These are phyloP conservation scores for Rubia balearica DNA, from an alignment of 305 asterid genomes.

Conservation along the genomic window DNA sequence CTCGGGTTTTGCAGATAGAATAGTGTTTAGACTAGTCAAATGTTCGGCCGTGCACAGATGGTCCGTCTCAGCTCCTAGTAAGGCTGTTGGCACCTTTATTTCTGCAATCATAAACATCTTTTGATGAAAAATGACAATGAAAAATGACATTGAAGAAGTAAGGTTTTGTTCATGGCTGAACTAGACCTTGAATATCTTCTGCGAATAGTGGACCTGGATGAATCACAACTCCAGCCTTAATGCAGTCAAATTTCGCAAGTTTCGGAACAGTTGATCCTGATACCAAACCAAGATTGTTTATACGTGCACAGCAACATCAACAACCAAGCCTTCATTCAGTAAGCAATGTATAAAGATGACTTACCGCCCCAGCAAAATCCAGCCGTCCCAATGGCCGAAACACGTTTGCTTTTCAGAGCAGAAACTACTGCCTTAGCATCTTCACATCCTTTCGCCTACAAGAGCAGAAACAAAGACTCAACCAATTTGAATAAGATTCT, in stretches of 20 bases:
- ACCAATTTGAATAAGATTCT: not conserved
- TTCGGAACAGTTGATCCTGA: conserved; percentile 41
- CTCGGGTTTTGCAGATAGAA: conserved; percentile 18
- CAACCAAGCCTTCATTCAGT: not conserved
- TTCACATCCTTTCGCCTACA: conserved; percentile 53
- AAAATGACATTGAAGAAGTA: not conserved
- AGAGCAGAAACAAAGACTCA: not conserved
- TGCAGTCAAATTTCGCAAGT: conserved; percentile 43
- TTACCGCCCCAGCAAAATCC: conserved; percentile 89
- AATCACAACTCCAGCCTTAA: conserved; percentile 46
- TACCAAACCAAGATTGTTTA: not conserved
- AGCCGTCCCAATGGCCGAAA: conserved; percentile 49
- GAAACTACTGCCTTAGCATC: conserved; percentile 43
- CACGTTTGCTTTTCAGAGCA: conserved; percentile 47
- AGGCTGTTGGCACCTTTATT: conserved; percentile 24
- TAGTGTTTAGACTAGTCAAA: conserved; percentile 12
- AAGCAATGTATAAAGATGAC: not conserved
- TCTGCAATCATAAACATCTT: conserved; percentile 16
- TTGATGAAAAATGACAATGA: not conserved
- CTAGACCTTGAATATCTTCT: conserved; percentile 49
- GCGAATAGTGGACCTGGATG: conserved; percentile 53
- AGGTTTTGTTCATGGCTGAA: not conserved
- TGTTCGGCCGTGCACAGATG: conserved; percentile 19
- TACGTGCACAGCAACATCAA: not conserved
- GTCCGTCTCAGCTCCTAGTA: conserved; percentile 30